Evolutionary conservation across 2,329 filamentous ascomycete genomes (phyloP).

Genomic region (Calcarisporium arbuscula): DNA sequence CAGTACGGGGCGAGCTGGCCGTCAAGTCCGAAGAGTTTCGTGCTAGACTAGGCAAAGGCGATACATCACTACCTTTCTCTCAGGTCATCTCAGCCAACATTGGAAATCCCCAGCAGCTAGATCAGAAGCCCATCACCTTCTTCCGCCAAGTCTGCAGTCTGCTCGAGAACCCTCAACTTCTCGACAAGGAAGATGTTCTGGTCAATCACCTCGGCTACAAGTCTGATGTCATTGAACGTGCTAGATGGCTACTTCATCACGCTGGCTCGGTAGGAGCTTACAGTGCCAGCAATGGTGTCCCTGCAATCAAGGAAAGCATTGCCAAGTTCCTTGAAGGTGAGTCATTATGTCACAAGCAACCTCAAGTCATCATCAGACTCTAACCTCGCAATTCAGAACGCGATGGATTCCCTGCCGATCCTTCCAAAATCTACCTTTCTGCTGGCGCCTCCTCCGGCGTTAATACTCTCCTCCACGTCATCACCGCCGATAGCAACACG

Average conservation of each 20-base stretch:
- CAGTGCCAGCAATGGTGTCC: conserved; percentile 85
- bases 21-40: conserved; percentile 90
- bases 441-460: conserved; percentile 90
- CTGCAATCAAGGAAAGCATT: conserved; percentile 80
- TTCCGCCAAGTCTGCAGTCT: conserved; percentile 95
- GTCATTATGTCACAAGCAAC: too few relatives aligned
- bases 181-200: conserved; percentile 79
- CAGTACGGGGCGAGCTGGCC: conserved; percentile 91
- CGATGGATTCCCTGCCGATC: conserved; percentile 80
- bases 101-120: conserved; percentile 96
- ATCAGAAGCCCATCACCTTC: conserved; percentile 98
- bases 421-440: conserved; percentile 81
- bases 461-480: conserved; percentile 84
- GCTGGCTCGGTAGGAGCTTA: conserved; percentile 93
- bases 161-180: conserved; percentile 79
- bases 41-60: conserved; percentile 58
- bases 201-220: conserved; percentile 75
- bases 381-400: conserved; percentile 45
- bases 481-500: conserved; percentile 69
- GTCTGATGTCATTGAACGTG: conserved; percentile 79
- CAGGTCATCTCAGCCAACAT: conserved; percentile 96
- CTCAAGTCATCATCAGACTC: too few relatives aligned
- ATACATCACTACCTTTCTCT: conserved; percentile 66
- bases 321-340: conserved; percentile 85
- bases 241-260: conserved; percentile 71